phyloP scores from a whole-genome alignment of 495 filamentous ascomycete genomes.

The Acidiella bohemica region DNA sequence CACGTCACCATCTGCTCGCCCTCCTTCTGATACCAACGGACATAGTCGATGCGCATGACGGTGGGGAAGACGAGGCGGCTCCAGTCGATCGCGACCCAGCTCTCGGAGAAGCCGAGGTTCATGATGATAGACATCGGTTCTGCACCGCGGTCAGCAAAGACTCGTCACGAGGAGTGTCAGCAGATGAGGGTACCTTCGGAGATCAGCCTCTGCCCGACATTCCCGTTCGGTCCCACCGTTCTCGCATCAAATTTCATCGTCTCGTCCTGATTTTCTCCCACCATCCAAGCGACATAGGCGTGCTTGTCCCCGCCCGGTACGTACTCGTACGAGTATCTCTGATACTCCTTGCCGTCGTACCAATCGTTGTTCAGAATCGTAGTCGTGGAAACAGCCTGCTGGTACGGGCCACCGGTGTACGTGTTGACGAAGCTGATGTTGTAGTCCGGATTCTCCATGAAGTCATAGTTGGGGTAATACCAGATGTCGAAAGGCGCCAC shows the following conservation, averaged over 20 bases:
- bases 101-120: constrained; percentile 62
- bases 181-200: too few relatives aligned
- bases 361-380: constrained; percentile 61
- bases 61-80: constrained; percentile 44
- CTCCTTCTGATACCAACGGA: constrained; percentile 57
- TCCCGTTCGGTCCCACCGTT: constrained; percentile 58
- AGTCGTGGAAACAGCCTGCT: constrained; percentile 61
- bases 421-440: constrained; percentile 21
- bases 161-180: too few relatives aligned
- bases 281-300: constrained; percentile 54
- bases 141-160: too few relatives aligned
- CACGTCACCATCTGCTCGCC: constrained; percentile 49
- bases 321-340: constrained; percentile 64
- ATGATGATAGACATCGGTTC: constrained; percentile 58
- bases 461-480: constrained; percentile 51
- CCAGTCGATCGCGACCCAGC: constrained; percentile 50
- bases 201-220: constrained; percentile 55
- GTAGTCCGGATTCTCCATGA: constrained; percentile 22
- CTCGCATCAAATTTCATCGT: constrained; percentile 55
- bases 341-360: constrained; percentile 62
- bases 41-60: constrained; percentile 58
- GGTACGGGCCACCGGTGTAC: constrained; percentile 47
- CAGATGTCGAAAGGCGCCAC: constrained; percentile 64
- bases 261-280: constrained; percentile 47
- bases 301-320: constrained; percentile 38